Base-by-base conservation (phyloP, 2,329 filamentous ascomycete species). In the Colletotrichum sp. region DNA sequence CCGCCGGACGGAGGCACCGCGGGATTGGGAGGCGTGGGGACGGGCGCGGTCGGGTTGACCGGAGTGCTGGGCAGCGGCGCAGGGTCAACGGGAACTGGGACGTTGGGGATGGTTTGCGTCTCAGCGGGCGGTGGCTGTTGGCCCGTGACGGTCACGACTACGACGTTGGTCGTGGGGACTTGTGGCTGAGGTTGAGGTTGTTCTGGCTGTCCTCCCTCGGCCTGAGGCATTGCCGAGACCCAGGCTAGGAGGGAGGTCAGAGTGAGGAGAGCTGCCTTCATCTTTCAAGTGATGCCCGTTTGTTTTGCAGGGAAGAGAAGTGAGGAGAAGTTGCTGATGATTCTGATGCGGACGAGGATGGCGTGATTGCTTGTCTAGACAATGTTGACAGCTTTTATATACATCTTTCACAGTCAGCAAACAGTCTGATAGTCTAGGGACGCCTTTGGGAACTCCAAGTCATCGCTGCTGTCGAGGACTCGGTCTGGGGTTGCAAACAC, bases 1-100 rank as follows among this genome's bases (percentile, higher is more conserved):
- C 81, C 84, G 10, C 79, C 75, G 30, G 71, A 21, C 10, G 73
- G 69, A 39, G 44, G 63, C 10, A 69, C 34, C 52, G 62, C 32
- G n/a, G 63, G 63, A 7, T n/a, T 32, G 21, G 65, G 34, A 21
- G 36, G 64, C 24, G 57, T 62, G 28, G 59, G 59, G 12, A 62
- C 59, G 28, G 59, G 69, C 4, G 24, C 44, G 12, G 30, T 16
- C 30, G 32, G 67, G 65, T 57, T 57, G 44, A 57, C 30, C 18
- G 65, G 65, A 13, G 28, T 36, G 15, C 36, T 52, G 24, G 44
- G 49, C 7, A 55, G 49, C 18, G 71, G 71, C 24, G 60, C 60
- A 24, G 72, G 69, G 12, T 55, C 36, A 26, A 69, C 55, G 9
- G 74, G 74, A 18, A n/a, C n/a, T n/a, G 65, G 44, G 36, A 57